phyloP scores from a whole-genome alignment of 345 rosid species.

The Passiflora organensis region DNA sequence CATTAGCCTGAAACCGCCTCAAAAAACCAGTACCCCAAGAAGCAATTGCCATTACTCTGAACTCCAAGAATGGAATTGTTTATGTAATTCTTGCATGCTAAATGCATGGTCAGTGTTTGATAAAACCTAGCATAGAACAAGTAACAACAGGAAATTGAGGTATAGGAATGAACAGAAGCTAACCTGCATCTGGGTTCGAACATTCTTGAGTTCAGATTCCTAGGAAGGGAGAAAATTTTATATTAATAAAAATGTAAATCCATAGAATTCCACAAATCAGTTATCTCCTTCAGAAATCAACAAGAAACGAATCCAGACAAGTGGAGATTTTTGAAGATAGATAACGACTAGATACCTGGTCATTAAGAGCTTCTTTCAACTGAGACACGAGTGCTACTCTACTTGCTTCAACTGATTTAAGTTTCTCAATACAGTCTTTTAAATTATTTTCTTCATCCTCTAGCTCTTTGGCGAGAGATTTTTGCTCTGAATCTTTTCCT shows the following conservation, averaged over 20 bases:
- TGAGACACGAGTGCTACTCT: constrained; percentile 71
- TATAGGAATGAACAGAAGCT: background rate
- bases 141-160: too few relatives aligned
- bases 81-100: too few relatives aligned
- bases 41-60: too few relatives aligned
- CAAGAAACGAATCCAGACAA: background rate
- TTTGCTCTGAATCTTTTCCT: constrained; percentile 63
- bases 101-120: background rate
- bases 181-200: constrained; percentile 86
- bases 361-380: constrained; percentile 73
- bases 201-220: constrained; percentile 85
- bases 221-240: constrained; percentile 19
- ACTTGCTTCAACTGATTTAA: constrained; percentile 67
- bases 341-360: constrained; percentile 44
- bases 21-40: too few relatives aligned
- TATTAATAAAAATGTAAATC: background rate
- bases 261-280: background rate
- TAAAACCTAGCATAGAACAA: constrained; percentile 2
- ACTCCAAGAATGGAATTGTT: too few relatives aligned
- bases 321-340: constrained; percentile 3
- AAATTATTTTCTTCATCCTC: constrained; percentile 69
- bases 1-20: too few relatives aligned
- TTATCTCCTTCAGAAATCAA: too few relatives aligned
- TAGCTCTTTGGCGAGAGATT: constrained; percentile 54
- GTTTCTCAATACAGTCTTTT: constrained; percentile 74